Base-by-base conservation (phyloP, 1,284 basidiomycete genomes). In the Cryptococcus sp. region DNA sequence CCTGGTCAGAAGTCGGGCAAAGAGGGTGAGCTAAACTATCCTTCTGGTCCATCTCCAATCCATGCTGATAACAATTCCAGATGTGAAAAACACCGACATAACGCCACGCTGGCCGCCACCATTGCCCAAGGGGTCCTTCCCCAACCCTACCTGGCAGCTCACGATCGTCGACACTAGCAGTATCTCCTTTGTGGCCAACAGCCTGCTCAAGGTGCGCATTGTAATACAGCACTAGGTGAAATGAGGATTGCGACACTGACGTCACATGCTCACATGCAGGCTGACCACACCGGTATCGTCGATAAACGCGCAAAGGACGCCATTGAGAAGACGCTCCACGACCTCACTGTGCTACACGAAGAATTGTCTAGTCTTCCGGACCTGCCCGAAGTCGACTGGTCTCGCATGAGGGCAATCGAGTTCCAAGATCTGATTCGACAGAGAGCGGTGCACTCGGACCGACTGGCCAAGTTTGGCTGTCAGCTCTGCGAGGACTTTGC, bases 301-400 rank as follows among this genome's bases (percentile, higher is more conserved):
- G 84, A 86, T 42, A 81, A 82, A 19, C 88, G 92, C 53, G 80
- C 87, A 1, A 86, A 87, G 57, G 80, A 81, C 4, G 57, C 56
- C 0, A 50, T 66, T 11, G 64, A 69, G 22, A 70, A 71, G 56
- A 65, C 62, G 5, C 59, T 68, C 31, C 54, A 70, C 11, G 71
- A 72, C 3, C 77, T 93, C n/a, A 80, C 83, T 51, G 73, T 60
- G 0, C 65, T 87, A 1, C 79, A 85, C 15, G 71, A 81, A 15
- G 85, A 87, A 61, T 88, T 78, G 1, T 66, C 78, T n/a, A 59
- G 72, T 2, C 64, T 68, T 2, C 76, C 80, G 10, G 70, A 70
- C 5, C 80, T 92, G 20, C 84, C 86, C 5, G 93, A 95, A 74
- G 84, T 88, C 7, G 91, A 93, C 60, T 98, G 93, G 93, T 82